phyloP scores from a whole-genome alignment of 2,329 filamentous ascomycete species.

The Blastomyces emzantsi region DNA sequence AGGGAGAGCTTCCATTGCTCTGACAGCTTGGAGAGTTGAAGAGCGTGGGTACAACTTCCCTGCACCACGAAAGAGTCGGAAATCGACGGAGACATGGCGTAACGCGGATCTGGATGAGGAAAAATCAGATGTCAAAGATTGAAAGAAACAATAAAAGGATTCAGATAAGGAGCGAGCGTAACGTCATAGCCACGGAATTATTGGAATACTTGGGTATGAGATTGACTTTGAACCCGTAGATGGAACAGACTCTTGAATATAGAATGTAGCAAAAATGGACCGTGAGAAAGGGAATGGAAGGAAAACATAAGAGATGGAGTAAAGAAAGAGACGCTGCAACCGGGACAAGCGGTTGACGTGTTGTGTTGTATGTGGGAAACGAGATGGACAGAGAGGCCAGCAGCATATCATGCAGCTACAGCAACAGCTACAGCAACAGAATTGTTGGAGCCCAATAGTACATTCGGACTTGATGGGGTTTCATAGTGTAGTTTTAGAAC shows the following conservation, averaged over 20 bases:
- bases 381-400: constrained; percentile 24
- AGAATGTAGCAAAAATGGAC: neutral
- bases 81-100: neutral
- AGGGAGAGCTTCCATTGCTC: constrained; percentile 30
- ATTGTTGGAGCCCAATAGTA: neutral
- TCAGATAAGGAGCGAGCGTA: neutral
- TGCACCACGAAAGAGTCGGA: neutral
- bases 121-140: neutral
- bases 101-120: neutral
- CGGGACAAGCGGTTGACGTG: neutral
- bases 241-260: neutral
- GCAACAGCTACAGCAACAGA: neutral
- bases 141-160: neutral
- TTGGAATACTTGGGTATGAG: neutral
- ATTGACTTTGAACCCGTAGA: neutral
- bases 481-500: neutral
- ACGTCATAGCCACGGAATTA: neutral
- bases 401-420: no score
- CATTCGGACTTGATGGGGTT: neutral
- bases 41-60: neutral
- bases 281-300: neutral
- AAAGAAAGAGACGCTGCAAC: neutral
- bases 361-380: constrained; percentile 20
- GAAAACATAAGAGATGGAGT: neutral
- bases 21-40: constrained; percentile 25